These are phyloP conservation scores for Nicotiana otophora DNA, from an alignment of 257 asterid genomes.

Conservation along the genomic window DNA sequence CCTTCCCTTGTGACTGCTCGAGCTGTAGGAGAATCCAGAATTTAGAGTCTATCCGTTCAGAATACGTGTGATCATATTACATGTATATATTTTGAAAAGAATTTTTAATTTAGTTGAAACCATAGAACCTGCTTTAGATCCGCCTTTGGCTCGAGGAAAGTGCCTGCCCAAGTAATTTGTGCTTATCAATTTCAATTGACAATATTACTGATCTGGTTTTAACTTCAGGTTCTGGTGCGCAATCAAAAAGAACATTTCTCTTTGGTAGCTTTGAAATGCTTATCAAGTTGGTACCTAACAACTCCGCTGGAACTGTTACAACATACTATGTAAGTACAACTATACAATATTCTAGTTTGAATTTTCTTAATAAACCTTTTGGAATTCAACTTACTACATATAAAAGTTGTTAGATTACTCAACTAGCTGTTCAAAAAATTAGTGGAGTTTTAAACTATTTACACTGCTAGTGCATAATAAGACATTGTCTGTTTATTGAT, in stretches of 20 bases:
- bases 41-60: background rate
- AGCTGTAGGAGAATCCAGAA: background rate
- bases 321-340: conserved; percentile 46
- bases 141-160: no score
- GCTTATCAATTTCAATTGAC: background rate
- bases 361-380: no score
- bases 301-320: conserved; percentile 84
- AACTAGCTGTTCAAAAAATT: background rate
- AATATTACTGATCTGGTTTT: background rate
- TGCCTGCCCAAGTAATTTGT: no score
- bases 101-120: no score
- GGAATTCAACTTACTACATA: no score
- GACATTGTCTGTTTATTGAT: background rate
- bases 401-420: no score
- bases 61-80: background rate
- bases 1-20: background rate
- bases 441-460: background rate
- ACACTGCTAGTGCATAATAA: no score
- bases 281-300: conserved; percentile 56
- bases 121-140: no score
- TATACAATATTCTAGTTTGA: background rate
- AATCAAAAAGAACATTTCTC: conserved; percentile 47
- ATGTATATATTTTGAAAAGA: no score
- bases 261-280: conserved; percentile 71
- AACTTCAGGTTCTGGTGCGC: conserved; percentile 53